Base-by-base conservation (phyloP, 768 basidiomycete genomes). In the Tylopilus cervinicoccineus region DNA sequence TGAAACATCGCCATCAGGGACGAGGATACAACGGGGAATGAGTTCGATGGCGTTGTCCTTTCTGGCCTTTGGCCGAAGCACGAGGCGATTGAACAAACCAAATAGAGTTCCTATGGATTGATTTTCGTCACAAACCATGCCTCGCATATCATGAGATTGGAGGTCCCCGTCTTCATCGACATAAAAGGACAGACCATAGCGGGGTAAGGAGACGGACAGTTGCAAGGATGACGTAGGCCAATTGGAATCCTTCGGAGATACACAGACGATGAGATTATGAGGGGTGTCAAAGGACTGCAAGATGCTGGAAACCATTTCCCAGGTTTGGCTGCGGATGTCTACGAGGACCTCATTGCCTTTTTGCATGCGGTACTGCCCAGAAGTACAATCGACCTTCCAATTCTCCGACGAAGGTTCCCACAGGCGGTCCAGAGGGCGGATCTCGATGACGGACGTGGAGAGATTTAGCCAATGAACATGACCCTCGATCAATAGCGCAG, bases 91-190 rank as follows among this genome's bases (percentile, higher is more conserved):
- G 29, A 39, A 32, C 28, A 80, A 54, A 14, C 78, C 79, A 32
- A 76, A 67, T 56, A 80, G 58, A 1, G 75, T 71, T 1, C 75
- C 75, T 2, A 60, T 59, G 1, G 66, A 74, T 48, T 78, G 78
- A 29, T 62, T 42, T 3, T 43, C 2, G 43, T 77, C 74, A n/a
- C 77, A 61, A 14, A 72, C 57, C 66, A 75, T 76, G 19, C 61
- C 65, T 12, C 69, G 68, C 28, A 76, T 61, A 32, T 74, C 74
- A 9, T 50, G 61, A 31, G 70, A 77, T 48, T 73, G 70, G 20
- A 79, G 55, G 22, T 64, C 56, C 14, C 59, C 56, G 2, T 57
- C 57, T 1, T 59, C 38, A 26, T 69, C 63, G 19, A 75, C 27
- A 37, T 68, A 68, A 45, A 79, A 79, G 1, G 67, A 62, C 11